Percentiles rank a stretch among this genome's conserved stretches.
Evolutionary conservation across 176 grass and related monocot genomes (phyloP).

Genomic region (Pontederia paniculata): DNA sequence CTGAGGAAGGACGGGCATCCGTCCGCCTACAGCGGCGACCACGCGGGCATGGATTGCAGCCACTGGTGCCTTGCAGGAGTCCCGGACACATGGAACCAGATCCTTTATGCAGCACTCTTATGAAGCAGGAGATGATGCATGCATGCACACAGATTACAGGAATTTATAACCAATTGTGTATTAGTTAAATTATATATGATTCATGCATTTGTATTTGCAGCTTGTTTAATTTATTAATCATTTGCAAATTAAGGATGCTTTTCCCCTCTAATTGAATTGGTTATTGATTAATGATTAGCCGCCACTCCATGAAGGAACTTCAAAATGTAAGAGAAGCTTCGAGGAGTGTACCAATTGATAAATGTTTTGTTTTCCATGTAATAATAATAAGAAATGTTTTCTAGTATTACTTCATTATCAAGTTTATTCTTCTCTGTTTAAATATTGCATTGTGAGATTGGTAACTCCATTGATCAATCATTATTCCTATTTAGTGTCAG

Average conservation of each 20-base stretch:
- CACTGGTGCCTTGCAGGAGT: slow-evolving; percentile 95
- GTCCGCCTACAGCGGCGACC: slow-evolving; percentile 66
- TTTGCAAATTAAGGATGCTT: neutral
- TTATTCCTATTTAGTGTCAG: no score
- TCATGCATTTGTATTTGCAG: neutral
- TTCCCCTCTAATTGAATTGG: neutral
- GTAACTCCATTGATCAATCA: no score
- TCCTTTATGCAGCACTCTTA: slow-evolving; percentile 41
- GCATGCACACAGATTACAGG: neutral
- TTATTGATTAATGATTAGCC: no score
- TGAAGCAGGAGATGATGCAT: neutral
- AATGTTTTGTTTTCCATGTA: no score
- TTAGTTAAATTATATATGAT: neutral
- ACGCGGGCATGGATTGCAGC: slow-evolving; percentile 76
- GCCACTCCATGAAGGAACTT: no score
- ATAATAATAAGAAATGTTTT: no score
- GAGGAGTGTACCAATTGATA: no score
- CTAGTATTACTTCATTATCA: no score
- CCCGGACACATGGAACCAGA: slow-evolving; percentile 96
- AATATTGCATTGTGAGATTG: no score
- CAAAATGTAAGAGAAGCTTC: no score
- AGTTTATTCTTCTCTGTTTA: no score
- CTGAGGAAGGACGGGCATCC: slow-evolving; percentile 81
- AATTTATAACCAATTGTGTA: neutral
- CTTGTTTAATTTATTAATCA: neutral